Evolutionary conservation across 441 rosid species (phyloP).

Genomic region (Populus trichocarpa): DNA sequence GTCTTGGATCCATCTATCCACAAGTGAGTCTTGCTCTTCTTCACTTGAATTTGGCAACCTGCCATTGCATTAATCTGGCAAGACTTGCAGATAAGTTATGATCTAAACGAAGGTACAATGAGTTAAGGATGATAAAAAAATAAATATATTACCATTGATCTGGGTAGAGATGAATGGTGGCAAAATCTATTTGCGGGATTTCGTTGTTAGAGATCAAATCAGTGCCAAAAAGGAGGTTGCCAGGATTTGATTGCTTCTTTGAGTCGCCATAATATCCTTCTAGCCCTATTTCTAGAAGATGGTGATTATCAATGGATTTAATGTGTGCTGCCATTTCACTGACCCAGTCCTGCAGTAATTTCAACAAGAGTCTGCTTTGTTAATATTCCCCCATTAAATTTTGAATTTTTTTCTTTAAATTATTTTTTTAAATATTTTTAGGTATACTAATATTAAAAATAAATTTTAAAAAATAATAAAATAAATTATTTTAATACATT

Average conservation of each 20-base stretch:
- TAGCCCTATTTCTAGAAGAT: slow-evolving; percentile 57
- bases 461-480: no score
- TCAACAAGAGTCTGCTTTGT: background rate
- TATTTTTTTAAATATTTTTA: no score
- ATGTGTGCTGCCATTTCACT: slow-evolving; percentile 54
- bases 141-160: slow-evolving; percentile 44
- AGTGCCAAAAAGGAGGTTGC: slow-evolving; percentile 40
- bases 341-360: slow-evolving; percentile 45
- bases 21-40: slow-evolving; percentile 12
- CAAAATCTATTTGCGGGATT: slow-evolving; percentile 44
- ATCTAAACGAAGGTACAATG: background rate
- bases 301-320: slow-evolving; percentile 56
- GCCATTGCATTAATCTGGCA: background rate
- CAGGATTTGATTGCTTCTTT: slow-evolving; percentile 37
- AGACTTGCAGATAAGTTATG: background rate
- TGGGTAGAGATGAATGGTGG: slow-evolving; percentile 64
- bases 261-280: slow-evolving; percentile 77
- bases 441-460: no score
- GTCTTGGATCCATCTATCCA: slow-evolving; percentile 21
- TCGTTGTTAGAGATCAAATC: slow-evolving; percentile 60
- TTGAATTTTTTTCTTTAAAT: no score
- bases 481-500: no score
- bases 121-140: background rate
- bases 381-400: background rate
- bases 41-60: slow-evolving; percentile 23